phyloP scores from a whole-genome alignment of 2,329 filamentous ascomycete species.

The Monosporascus sp. region DNA sequence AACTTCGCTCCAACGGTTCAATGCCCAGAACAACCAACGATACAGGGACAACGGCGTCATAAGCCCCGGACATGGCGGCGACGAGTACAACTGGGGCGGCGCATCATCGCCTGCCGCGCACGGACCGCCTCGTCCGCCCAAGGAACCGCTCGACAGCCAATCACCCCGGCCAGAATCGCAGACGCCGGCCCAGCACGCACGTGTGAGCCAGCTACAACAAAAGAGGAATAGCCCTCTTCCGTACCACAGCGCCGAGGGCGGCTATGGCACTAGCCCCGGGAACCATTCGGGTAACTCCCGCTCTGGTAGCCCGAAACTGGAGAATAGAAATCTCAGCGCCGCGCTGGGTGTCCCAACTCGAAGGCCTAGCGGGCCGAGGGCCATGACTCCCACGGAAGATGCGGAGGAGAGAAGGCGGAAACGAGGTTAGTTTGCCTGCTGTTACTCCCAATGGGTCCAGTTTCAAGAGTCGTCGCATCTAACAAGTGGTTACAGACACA shows the following conservation, averaged over 20 bases:
- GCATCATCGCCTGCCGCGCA: conserved; percentile 36
- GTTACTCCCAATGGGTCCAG: neutral
- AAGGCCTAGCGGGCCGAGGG: conserved; percentile 52
- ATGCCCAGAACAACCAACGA: conserved; percentile 37
- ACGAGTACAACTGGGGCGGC: conserved; percentile 35
- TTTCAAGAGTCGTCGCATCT: neutral
- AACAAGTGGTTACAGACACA: conserved; percentile 34
- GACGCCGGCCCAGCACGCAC: conserved; percentile 41
- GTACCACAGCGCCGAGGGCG: conserved; percentile 50
- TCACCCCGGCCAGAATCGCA: conserved; percentile 23
- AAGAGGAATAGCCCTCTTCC: conserved; percentile 44
- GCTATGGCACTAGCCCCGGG: conserved; percentile 44
- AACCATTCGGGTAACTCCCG: conserved; percentile 40
- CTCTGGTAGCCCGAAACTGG: conserved; percentile 46
- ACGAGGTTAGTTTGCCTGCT: conserved; percentile 41
- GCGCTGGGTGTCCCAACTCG: conserved; percentile 47
- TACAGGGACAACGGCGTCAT: conserved; percentile 42
- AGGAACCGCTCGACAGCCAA: conserved; percentile 50
- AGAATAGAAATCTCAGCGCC: conserved; percentile 52
- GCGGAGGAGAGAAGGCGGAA: conserved; percentile 47
- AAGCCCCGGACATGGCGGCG: conserved; percentile 26
- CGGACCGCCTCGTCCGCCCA: conserved; percentile 54
- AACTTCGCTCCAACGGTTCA: conserved; percentile 51
- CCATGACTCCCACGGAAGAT: conserved; percentile 53
- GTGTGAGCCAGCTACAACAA: conserved; percentile 47